Evolutionary conservation across 768 basidiomycete species (phyloP).

Genomic region (Pulveroboletus sp.): DNA sequence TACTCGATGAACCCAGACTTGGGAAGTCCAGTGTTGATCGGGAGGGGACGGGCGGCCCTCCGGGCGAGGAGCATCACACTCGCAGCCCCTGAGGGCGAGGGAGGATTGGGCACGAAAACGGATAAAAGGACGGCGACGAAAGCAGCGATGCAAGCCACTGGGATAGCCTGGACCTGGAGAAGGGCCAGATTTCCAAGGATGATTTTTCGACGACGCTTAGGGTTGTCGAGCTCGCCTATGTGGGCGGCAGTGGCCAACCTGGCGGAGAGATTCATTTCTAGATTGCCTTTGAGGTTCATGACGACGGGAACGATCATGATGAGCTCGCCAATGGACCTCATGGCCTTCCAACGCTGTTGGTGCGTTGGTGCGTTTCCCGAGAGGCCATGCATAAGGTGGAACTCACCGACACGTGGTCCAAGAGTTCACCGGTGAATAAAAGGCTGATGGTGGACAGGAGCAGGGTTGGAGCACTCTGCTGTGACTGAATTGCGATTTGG

Average conservation of each 20-base stretch:
- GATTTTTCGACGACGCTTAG: slow-evolving; percentile 54
- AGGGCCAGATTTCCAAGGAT: slow-evolving; percentile 80
- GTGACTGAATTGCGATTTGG: background rate
- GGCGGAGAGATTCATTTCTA: slow-evolving; percentile 98
- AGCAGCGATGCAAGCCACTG: slow-evolving; percentile 85
- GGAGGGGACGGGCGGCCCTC: slow-evolving; percentile 24
- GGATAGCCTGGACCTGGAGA: slow-evolving; percentile 89
- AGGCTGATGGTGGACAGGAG: slow-evolving; percentile 79
- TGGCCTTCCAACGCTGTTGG: slow-evolving; percentile 80
- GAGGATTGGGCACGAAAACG: slow-evolving; percentile 45
- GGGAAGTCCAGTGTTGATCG: slow-evolving; percentile 26
- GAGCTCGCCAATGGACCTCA: slow-evolving; percentile 87
- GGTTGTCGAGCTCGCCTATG: slow-evolving; percentile 84
- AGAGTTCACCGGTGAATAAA: slow-evolving; percentile 85
- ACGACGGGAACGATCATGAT: slow-evolving; percentile 96
- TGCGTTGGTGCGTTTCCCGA: slow-evolving; percentile 5
- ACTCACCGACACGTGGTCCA: slow-evolving; percentile 81
- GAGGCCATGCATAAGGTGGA: slow-evolving; percentile 1
- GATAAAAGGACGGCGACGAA: slow-evolving; percentile 73
- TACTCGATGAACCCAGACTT: slow-evolving; percentile 41
- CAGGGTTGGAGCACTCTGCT: slow-evolving; percentile 82
- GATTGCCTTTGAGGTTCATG: slow-evolving; percentile 94
- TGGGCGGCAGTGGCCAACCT: slow-evolving; percentile 94
- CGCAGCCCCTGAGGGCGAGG: slow-evolving; percentile 4
- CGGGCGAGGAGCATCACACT: slow-evolving; percentile 4